Base-by-base conservation (phyloP, 805 yeast species). In the Candida ulmi region DNA sequence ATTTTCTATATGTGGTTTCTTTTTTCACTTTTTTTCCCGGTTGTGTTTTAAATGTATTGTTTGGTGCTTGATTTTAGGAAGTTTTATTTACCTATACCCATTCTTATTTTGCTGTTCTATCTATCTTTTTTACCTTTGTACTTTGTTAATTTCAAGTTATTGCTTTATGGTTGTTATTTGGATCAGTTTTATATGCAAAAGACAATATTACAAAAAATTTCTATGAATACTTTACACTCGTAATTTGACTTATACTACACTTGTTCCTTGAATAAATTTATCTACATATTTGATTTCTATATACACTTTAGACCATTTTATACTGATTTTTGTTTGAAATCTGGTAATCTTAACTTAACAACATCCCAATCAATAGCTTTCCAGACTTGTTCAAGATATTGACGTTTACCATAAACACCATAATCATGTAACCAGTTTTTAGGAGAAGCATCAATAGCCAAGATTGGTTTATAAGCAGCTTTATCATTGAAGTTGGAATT, bases 401-500 rank as follows among this genome's bases (percentile, higher is more conserved):
- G 64, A 30, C 69, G 68, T 59, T 79, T 82, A 37, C 93, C 93
- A 57, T 71, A 82, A 11, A 82, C 84, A 39, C 95, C 95, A 52
- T 83, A 85, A 61, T 85, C 93, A 44, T 74, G 63, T 36, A 83
- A 60, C 66, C 80, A 85, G 40, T 77, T 75, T 48, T 81, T 76
- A 48, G 86, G 83, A 33, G 86, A 78, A 5, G 78, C 83, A 58
- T 84, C 91, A 35, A 85, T 69, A 17, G 86, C 80, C 40, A 85
- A 63, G 30, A 85, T 59, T 5, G 95, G 93, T 37, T 74, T 63
- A 51, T 68, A 65, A 15, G 46, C 48, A 3, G 50, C 46, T 30
- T 52, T 51, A 12, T 50, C 46, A 30, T 52, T 51, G 13, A 50
- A 44, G 25, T 48, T 55, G 23, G 31, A 40, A 7, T 50, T 44